Evolutionary conservation across 108 stramenopile genomes (phyloP).

Genomic region (Pseudonitzschia delicatissima): DNA sequence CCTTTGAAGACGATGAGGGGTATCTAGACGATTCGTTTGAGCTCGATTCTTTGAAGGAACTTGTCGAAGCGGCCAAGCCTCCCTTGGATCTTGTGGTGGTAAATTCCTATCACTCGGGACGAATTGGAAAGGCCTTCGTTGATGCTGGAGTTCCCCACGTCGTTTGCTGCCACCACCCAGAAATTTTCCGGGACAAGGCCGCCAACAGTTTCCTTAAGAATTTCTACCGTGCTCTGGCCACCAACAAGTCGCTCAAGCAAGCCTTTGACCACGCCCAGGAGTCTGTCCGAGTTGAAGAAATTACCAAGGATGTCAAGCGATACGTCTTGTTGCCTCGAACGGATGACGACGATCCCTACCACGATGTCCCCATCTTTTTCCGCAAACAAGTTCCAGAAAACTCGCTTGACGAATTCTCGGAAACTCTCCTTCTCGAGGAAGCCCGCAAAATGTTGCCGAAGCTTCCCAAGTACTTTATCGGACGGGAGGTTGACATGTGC

Average conservation of each 20-base stretch:
- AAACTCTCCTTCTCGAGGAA: not conserved
- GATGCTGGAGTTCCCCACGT: constrained; percentile 88
- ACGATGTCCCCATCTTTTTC: constrained; percentile 34
- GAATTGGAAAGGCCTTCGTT: constrained; percentile 74
- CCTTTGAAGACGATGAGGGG: constrained; percentile 63
- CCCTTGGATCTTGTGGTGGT: constrained; percentile 73
- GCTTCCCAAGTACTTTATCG: constrained; percentile 63
- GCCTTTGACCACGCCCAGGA: constrained; percentile 72
- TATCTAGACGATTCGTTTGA: constrained; percentile 43
- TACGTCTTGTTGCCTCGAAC: constrained; percentile 59
- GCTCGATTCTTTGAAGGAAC: constrained; percentile 27
- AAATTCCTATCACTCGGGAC: constrained; percentile 72
- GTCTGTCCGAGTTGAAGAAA: constrained; percentile 51
- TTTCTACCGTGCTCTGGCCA: constrained; percentile 60
- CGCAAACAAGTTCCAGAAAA: constrained; percentile 15
- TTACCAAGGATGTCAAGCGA: constrained; percentile 50
- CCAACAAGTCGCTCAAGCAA: constrained; percentile 57
- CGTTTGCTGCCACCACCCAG: constrained; percentile 72
- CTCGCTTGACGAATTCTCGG: not conserved
- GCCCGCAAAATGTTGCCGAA: constrained; percentile 17
- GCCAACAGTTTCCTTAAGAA: constrained; percentile 57
- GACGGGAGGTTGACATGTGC: constrained; percentile 68
- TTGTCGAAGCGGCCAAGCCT: constrained; percentile 22
- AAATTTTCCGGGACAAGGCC: constrained; percentile 63
- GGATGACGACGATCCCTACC: constrained; percentile 30